These are phyloP conservation scores for Podospora anserina DNA, from an alignment of 495 filamentous ascomycete genomes.

Conservation along the genomic window DNA sequence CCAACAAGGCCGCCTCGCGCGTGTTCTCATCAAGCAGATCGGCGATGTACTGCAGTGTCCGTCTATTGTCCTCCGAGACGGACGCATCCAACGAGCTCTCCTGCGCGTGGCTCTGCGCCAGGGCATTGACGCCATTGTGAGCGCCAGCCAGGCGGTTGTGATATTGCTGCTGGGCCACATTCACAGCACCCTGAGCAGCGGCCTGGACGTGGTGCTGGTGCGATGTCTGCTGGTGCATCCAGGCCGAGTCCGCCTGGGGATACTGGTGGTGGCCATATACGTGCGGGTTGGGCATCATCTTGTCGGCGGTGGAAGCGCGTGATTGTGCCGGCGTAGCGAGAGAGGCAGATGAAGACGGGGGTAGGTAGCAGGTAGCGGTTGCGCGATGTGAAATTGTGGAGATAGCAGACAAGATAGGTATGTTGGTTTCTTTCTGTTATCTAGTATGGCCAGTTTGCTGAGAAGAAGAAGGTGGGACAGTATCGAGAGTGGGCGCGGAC, in stretches of 20 bases:
- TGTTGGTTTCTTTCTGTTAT: background rate
- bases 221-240: conserved; percentile 67
- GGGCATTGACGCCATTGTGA: conserved; percentile 50
- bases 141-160: conserved; percentile 71
- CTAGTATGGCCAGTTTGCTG: conserved; percentile 17
- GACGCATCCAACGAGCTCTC: conserved; percentile 49
- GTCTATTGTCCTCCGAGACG: conserved; percentile 87
- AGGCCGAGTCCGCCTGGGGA: conserved; percentile 69
- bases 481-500: background rate
- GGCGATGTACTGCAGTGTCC: conserved; percentile 88
- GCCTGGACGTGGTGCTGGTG: conserved; percentile 64
- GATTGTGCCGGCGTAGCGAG: background rate
- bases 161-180: conserved; percentile 64
- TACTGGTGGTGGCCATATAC: conserved; percentile 70
- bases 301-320: conserved; percentile 15
- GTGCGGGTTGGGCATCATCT: conserved; percentile 44
- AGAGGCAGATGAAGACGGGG: background rate
- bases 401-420: background rate
- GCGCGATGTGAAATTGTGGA: background rate
- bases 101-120: conserved; percentile 55
- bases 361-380: background rate
- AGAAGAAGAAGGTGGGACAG: conserved; percentile 20
- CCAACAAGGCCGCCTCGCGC: conserved; percentile 85
- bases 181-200: conserved; percentile 61
- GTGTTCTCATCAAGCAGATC: conserved; percentile 85